Percentiles rank a stretch among this genome's conserved stretches.
Conservation (phyloP, 2,329 filamentous ascomycete genomes). For the Aspergillus sp. region DNA sequence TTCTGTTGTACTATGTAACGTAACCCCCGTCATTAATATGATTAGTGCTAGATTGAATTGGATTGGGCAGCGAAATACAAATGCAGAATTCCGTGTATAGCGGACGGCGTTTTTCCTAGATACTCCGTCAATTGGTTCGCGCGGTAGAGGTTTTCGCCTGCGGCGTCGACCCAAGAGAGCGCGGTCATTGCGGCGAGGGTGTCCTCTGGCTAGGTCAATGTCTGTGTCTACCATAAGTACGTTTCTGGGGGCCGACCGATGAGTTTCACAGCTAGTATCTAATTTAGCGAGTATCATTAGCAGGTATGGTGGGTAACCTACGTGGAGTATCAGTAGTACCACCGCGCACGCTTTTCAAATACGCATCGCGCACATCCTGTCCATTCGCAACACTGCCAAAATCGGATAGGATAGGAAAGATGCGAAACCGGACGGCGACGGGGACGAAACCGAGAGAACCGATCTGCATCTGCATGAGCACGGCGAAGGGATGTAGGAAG, state of each 20-base stretch:
- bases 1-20: constrained; percentile 39
- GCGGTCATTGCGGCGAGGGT: neutral
- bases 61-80: too few relatives aligned
- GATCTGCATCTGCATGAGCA: neutral
- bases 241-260: neutral
- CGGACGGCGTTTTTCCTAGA: neutral
- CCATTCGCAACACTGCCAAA: neutral
- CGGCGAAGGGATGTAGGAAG: neutral
- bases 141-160: neutral
- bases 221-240: too few relatives aligned
- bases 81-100: neutral
- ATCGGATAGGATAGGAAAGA: neutral
- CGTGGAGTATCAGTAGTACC: neutral
- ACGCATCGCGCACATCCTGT: neutral
- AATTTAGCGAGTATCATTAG: neutral
- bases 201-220: neutral
- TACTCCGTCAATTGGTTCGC: neutral
- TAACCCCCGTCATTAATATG: too few relatives aligned
- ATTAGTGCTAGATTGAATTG: too few relatives aligned
- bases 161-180: neutral
- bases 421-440: neutral
- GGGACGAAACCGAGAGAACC: neutral
- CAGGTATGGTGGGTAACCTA: neutral
- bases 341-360: neutral
- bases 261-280: neutral